Conservation (phyloP, 176 grass and related monocot genomes). For the Aegilops tauschii region DNA sequence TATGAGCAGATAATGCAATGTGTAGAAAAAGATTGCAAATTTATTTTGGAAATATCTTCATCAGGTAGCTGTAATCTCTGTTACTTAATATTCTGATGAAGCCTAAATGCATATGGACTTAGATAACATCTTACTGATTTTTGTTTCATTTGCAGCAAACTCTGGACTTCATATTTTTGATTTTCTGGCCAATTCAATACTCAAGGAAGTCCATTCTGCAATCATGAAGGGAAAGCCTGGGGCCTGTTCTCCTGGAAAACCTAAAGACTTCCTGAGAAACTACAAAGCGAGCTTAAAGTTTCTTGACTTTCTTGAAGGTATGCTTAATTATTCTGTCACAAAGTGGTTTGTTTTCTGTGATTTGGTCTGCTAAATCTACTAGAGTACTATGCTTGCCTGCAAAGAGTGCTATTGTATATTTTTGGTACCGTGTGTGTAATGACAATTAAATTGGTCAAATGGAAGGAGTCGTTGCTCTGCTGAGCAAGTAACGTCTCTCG, state of each 20-base stretch:
- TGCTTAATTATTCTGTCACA: constrained; percentile 11
- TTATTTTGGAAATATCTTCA: constrained; percentile 95
- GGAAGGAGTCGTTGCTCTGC: neutral
- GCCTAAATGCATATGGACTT: neutral
- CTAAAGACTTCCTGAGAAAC: constrained; percentile 87
- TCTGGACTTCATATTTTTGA: constrained; percentile 98
- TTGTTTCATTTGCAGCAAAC: constrained; percentile 65
- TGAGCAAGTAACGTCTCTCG: neutral
- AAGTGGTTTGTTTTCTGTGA: neutral
- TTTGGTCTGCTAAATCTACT: neutral
- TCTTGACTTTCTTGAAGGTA: constrained; percentile 98
- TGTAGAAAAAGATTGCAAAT: constrained; percentile 93
- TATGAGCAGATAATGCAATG: constrained; percentile 76
- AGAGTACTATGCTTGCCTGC: neutral
- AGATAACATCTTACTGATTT: constrained; percentile 27
- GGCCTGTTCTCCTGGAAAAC: constrained; percentile 92
- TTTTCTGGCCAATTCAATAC: constrained; percentile 95
- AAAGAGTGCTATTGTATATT: neutral
- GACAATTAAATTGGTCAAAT: neutral
- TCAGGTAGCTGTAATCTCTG: constrained; percentile 44
- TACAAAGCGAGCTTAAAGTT: constrained; percentile 85
- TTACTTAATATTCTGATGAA: constrained; percentile 1
- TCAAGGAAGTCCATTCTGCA: constrained; percentile 85
- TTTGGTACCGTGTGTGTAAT: neutral
- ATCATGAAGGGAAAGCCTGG: constrained; percentile 91